These are phyloP conservation scores for Arabidopsis hybrid DNA, from an alignment of 441 rosid species.

Conservation along the genomic window DNA sequence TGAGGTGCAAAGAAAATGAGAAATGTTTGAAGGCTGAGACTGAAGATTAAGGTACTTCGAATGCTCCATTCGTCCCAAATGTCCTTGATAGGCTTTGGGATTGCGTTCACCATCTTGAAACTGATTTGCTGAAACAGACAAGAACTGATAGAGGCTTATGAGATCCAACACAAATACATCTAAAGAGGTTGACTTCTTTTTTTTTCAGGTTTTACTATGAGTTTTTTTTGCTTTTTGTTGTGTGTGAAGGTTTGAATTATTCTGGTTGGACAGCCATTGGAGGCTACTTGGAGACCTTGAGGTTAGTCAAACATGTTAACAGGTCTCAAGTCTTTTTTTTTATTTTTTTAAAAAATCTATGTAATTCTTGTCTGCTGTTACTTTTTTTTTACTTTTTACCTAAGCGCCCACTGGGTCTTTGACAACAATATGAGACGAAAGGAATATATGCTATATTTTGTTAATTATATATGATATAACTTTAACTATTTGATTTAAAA, in stretches of 20 bases:
- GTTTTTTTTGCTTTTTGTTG: neutral
- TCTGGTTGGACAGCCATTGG: constrained; percentile 26
- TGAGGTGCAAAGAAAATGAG: constrained; percentile 52
- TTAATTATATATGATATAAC: too few relatives aligned
- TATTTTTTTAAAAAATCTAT: neutral
- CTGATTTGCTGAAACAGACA: neutral
- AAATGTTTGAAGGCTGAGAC: constrained; percentile 54
- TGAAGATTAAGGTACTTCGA: constrained; percentile 50
- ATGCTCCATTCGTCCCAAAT: constrained; percentile 54
- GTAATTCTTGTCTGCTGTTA: neutral
- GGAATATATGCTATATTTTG: neutral
- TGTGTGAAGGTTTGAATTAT: constrained; percentile 21
- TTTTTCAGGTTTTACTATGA: neutral
- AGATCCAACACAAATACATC: constrained; percentile 24
- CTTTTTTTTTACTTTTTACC: neutral
- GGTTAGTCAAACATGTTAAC: constrained; percentile 25
- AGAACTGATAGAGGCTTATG: neutral
- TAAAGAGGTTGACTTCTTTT: neutral
- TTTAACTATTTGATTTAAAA: too few relatives aligned
- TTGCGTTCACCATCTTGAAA: constrained; percentile 32
- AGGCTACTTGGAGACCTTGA: constrained; percentile 28
- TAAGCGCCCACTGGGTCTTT: neutral
- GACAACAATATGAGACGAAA: neutral
- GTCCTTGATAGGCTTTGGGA: constrained; percentile 40
- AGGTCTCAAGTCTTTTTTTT: constrained; percentile 1